Conservation (phyloP, 2,329 filamentous ascomycete genomes). For the Penicillium sp. region DNA sequence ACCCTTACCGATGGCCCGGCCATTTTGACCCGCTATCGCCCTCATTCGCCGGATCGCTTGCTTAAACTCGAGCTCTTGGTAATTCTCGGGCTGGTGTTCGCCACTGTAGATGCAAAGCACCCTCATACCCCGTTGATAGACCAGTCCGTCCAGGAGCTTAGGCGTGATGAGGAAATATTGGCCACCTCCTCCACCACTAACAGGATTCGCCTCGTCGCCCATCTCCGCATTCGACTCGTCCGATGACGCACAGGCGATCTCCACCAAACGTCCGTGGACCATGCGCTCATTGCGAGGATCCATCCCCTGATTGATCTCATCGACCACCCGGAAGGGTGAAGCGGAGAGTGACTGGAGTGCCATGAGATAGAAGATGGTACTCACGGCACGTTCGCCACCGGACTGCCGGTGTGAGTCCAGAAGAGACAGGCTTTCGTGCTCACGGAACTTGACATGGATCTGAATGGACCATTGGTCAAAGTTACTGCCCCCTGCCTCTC, state of each 20-base stretch:
- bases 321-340: slow-evolving; percentile 93
- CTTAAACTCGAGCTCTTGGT: slow-evolving; percentile 35
- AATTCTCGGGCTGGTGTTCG: slow-evolving; percentile 51
- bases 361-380: slow-evolving; percentile 99
- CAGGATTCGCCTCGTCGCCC: slow-evolving; percentile 33
- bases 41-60: slow-evolving; percentile 33
- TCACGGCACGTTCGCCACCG: slow-evolving; percentile 90
- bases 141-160: slow-evolving; percentile 78
- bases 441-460: slow-evolving; percentile 90
- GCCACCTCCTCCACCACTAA: slow-evolving; percentile 43
- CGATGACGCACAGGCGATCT: slow-evolving; percentile 68
- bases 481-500: slow-evolving; percentile 53
- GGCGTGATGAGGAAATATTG: slow-evolving; percentile 97
- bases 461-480: slow-evolving; percentile 93
- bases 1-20: slow-evolving; percentile 10
- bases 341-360: slow-evolving; percentile 88
- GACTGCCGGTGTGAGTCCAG: slow-evolving; percentile 92
- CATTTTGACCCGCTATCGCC: slow-evolving; percentile 20
- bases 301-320: slow-evolving; percentile 99
- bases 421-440: slow-evolving; percentile 74
- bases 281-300: slow-evolving; percentile 97
- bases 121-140: slow-evolving; percentile 86
- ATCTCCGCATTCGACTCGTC: slow-evolving; percentile 51
- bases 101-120: slow-evolving; percentile 91
- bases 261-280: slow-evolving; percentile 96